Evolutionary conservation across 2,329 filamentous ascomycete genomes (phyloP), one percentile per base, ranked within the genome.

Genomic region (Phyllosticta capitalensis): DNA sequence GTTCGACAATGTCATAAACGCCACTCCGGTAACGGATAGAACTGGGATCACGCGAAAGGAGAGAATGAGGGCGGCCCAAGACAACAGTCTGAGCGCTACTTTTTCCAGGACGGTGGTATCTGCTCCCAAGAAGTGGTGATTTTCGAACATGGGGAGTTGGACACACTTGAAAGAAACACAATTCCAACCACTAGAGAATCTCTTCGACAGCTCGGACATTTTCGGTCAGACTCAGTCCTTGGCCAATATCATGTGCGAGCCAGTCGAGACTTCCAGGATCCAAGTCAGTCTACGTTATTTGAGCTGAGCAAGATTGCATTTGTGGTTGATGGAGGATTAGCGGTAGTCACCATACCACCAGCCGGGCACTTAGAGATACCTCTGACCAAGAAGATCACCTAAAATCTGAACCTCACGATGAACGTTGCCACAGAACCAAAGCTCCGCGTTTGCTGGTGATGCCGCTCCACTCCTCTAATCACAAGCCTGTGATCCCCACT

Each of bases 1-100:
- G 55, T 96, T 97, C 69, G 92, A 97, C 69, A 87, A 87, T 65
- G 95, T 99, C 72, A 95, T 96, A 68, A 85, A 92, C 66, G 92
- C 94, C 0, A 92, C 90, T 2, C 90, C 90, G 0, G 84, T 95
- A 19, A 96, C 92, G 0, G 92, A 96, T 71, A 83, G 87, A 58
- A 89, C 88, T 12, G 92, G 92, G 0, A 86, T 88, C 52, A 76
- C 79, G 49, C 81, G 83, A 1, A 84, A 83, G 65, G 79, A 87
- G 70, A 76, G 80, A 56, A 78, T 80, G 62, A 79, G 76, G 54
- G 58, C 71, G 61, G 68, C 54, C 60, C 52, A 58, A 7, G 26
- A 30, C 9, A 50, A 19, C 21, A 59, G 65, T 57, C 62, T 65
- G 38, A 71, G 67, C 33, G 70, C 66, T 6, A 72, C 67, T 2